Base-by-base conservation (phyloP, 192 early-diverging fungal genomes). In the Dissophora ornata region DNA sequence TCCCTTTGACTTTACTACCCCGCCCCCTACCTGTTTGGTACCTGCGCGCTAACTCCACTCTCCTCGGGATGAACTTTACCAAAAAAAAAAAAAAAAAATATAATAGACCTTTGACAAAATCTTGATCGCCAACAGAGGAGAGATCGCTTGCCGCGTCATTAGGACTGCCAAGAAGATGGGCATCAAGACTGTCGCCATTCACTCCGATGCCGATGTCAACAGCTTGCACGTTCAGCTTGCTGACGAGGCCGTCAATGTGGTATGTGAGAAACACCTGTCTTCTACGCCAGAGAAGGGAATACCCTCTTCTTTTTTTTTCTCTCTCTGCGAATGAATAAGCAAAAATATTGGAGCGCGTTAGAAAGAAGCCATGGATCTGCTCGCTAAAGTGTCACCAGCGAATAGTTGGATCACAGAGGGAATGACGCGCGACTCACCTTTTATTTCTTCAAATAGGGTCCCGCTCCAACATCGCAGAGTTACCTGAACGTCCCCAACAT, bases 111-210 rank as follows among this genome's bases (percentile, higher is more conserved):
- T 97, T 75, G 88, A 94, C 86, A 98, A 95, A 80, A 92, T 98
- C 52, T 83, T 98, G 47, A 89, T 98, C 48, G 95, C 96, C 38
- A 98, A 98, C 86, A 89, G 96, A 50, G 96, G 96, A 60, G 96
- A 98, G 71, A 98, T 98, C 63, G 96, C 96, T 0, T 90, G 89
- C 79, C 93, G 96, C 51, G 91, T 98, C 63, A 96, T 98, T 64
- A 90, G 89, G 40, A 94, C 94, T 4, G 96, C 96, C 42, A 86
- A 88, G 57, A 95, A 93, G 70, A 92, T 98, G 89, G 95, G 95
- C 53, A 96, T 98, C 78, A 89, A 92, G 77, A 97, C 96, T 3
- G 95, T 98, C 0, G 94, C 96, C 9, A 87, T 98, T 33, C 94
- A 98, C 87, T 96, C 94, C 0, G 94, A 95, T 71, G 91, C 93